Conservation (phyloP, 257 asterid species). For the Fraxinus pennsylvanica region DNA sequence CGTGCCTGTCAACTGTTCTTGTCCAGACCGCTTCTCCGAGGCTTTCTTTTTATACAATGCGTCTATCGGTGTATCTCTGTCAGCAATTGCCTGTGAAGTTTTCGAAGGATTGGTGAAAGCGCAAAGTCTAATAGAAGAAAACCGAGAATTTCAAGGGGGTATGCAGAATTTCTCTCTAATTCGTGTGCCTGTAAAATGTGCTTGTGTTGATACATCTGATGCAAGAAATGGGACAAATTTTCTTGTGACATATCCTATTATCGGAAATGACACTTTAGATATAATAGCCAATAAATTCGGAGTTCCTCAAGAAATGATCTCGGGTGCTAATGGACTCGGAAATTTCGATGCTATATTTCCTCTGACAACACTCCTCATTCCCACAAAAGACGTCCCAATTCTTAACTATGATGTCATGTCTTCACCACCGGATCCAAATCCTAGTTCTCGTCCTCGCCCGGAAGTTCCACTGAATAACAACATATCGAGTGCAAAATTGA, state of each 20-base stretch:
- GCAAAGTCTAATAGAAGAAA: neutral
- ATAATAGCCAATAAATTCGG: neutral
- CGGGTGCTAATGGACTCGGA: neutral
- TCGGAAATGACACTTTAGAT: neutral
- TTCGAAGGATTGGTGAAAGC: neutral
- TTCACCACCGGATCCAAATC: neutral
- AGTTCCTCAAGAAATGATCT: neutral
- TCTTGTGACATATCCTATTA: conserved; percentile 2
- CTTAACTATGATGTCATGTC: neutral
- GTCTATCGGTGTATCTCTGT: neutral
- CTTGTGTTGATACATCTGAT: neutral
- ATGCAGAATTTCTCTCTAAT: neutral
- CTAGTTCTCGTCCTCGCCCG: neutral
- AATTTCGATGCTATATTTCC: neutral
- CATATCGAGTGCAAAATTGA: neutral
- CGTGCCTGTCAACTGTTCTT: neutral
- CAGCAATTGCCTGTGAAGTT: neutral
- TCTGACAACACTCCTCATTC: neutral
- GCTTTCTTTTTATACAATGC: conserved; percentile 1
- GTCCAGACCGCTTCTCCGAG: conserved; percentile 2
- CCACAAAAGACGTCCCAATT: neutral
- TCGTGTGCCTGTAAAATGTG: neutral
- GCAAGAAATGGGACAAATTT: neutral
- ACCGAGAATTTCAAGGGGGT: neutral
- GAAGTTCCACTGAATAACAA: neutral